Evolutionary conservation across 2,329 filamentous ascomycete species (phyloP).

Genomic region (Chrysoporthe puriensis): DNA sequence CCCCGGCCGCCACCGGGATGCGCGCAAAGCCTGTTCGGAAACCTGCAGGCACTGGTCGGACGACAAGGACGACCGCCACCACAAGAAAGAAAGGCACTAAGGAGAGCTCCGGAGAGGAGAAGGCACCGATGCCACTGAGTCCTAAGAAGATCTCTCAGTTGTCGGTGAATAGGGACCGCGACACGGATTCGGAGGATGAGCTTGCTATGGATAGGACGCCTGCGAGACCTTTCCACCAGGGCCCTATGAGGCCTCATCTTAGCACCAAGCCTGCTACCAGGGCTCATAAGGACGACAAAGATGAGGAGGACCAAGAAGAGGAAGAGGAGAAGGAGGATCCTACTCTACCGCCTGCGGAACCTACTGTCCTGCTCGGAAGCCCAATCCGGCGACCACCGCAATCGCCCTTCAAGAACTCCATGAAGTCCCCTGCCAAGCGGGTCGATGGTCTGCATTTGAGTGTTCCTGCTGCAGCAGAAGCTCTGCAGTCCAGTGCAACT

Average conservation of each 20-base stretch:
- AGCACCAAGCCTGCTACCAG: conserved; percentile 38
- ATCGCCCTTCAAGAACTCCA: conserved; percentile 57
- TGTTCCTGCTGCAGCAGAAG: conserved; percentile 27
- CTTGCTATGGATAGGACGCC: conserved; percentile 56
- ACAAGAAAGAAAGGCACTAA: conserved; percentile 36
- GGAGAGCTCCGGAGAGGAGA: conserved; percentile 39
- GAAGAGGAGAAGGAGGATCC: neutral
- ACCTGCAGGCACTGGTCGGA: conserved; percentile 39
- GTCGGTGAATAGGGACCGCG: conserved; percentile 42
- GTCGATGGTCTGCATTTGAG: conserved; percentile 45
- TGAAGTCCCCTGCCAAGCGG: conserved; percentile 61
- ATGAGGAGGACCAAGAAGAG: conserved; percentile 19
- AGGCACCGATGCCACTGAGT: conserved; percentile 54
- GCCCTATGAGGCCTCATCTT: conserved; percentile 55
- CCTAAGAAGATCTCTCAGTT: conserved; percentile 68
- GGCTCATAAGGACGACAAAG: conserved; percentile 40
- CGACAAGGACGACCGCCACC: conserved; percentile 35
- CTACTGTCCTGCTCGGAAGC: conserved; percentile 50
- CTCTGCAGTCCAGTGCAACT: conserved; percentile 37
- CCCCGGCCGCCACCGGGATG: conserved; percentile 41
- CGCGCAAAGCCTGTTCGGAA: conserved; percentile 55
- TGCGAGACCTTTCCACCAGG: conserved; percentile 57
- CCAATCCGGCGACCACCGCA: conserved; percentile 59
- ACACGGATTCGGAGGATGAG: conserved; percentile 62
- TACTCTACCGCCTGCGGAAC: conserved; percentile 41